Conservation (phyloP, 2,329 filamentous ascomycete genomes). For the Harringtonia aguacate region DNA sequence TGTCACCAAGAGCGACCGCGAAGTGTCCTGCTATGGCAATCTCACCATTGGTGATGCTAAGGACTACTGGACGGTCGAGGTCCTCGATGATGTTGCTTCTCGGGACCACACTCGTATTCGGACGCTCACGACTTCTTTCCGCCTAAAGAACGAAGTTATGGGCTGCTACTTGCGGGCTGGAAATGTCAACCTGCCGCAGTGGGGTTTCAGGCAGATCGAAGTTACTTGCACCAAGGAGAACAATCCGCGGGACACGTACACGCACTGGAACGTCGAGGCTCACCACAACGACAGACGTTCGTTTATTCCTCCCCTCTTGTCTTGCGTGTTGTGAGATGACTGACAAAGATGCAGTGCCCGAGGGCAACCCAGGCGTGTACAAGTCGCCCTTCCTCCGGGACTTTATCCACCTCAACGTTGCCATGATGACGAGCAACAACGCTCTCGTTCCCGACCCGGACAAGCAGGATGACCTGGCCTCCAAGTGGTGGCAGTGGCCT, state of each 20-base stretch:
- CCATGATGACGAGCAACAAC: slow-evolving; percentile 99
- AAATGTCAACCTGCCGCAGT: slow-evolving; percentile 93
- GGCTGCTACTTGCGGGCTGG: slow-evolving; percentile 92
- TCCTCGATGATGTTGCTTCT: slow-evolving; percentile 80
- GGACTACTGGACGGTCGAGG: slow-evolving; percentile 93
- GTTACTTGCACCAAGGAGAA: slow-evolving; percentile 91
- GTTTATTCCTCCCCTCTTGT: slow-evolving; percentile 9
- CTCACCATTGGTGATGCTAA: slow-evolving; percentile 92
- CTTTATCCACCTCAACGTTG: slow-evolving; percentile 95
- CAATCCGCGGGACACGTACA: slow-evolving; percentile 86
- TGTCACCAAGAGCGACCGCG: slow-evolving; percentile 76
- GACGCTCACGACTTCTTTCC: slow-evolving; percentile 88
- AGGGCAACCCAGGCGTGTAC: slow-evolving; percentile 81
- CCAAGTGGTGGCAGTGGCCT: slow-evolving; percentile 97
- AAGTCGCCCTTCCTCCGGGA: slow-evolving; percentile 96
- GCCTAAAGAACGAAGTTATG: slow-evolving; percentile 69
- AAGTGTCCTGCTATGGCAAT: slow-evolving; percentile 95
- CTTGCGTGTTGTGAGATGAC: neutral
- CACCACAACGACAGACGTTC: slow-evolving; percentile 89
- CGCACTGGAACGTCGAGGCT: slow-evolving; percentile 97
- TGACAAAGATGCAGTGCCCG: slow-evolving; percentile 53
- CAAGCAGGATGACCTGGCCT: slow-evolving; percentile 97
- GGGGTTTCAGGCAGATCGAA: slow-evolving; percentile 99
- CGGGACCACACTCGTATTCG: slow-evolving; percentile 75
- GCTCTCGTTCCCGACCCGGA: slow-evolving; percentile 94